Conservation (phyloP, 2,329 filamentous ascomycete genomes). For the Pseudogymnoascus sp. region DNA sequence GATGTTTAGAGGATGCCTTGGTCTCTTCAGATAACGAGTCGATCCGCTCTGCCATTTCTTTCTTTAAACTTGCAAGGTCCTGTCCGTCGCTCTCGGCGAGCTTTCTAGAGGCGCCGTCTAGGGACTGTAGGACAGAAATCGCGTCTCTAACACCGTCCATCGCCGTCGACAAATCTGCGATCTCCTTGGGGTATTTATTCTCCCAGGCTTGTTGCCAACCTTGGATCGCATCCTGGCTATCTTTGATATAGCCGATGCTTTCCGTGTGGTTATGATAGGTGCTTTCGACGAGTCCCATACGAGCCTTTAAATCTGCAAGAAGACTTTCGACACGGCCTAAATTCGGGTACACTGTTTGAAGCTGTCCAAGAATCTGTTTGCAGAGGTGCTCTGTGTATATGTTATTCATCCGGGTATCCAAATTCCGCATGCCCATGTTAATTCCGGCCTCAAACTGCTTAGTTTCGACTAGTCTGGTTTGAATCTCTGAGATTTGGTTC, state of each 20-base stretch:
- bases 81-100: background rate
- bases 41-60: background rate
- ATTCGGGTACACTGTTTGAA: conserved; percentile 10
- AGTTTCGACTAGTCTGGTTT: background rate
- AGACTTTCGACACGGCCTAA: background rate
- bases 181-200: background rate
- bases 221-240: background rate
- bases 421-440: conserved; percentile 10
- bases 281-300: background rate
- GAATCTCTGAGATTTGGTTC: background rate
- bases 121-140: background rate
- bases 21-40: background rate
- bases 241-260: background rate
- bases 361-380: conserved; percentile 24
- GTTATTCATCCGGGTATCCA: conserved; percentile 19
- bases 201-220: background rate
- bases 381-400: conserved; percentile 29
- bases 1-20: background rate
- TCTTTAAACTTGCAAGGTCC: background rate
- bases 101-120: background rate
- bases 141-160: background rate
- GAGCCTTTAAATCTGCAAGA: background rate
- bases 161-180: background rate
- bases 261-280: background rate
- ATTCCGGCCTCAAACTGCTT: conserved; percentile 8